Evolutionary conservation across 1,284 basidiomycete species (phyloP).

Genomic region (Abortiporus biennis): DNA sequence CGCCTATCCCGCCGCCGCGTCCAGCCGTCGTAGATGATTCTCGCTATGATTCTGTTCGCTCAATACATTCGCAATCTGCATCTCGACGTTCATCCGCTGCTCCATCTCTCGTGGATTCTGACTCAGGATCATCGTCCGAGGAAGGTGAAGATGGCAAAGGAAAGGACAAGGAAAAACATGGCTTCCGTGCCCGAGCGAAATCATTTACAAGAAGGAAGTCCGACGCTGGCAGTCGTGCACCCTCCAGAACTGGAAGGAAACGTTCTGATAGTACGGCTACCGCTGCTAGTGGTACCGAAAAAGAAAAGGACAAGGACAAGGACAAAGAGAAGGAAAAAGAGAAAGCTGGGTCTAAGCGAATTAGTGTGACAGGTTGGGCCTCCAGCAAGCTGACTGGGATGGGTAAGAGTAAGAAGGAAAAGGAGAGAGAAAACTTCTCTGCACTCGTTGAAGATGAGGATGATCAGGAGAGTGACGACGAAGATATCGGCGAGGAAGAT

Average conservation of each 20-base stretch:
- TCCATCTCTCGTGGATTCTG: not conserved
- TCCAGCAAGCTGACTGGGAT: conserved; percentile 44
- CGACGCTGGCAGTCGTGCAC: conserved; percentile 43
- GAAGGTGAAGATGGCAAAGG: conserved; percentile 4
- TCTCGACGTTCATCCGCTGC: not conserved
- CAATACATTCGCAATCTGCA: conserved; percentile 13
- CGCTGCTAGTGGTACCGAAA: conserved; percentile 22
- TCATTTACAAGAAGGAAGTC: conserved; percentile 33
- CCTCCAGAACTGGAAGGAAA: conserved; percentile 51
- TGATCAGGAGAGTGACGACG: conserved; percentile 22
- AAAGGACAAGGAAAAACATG: conserved; percentile 7
- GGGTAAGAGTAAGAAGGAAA: conserved; percentile 56
- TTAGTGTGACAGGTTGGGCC: conserved; percentile 61
- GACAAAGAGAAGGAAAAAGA: conserved; percentile 24
- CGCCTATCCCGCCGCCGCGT: conserved; percentile 9
- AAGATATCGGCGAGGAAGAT: conserved; percentile 28
- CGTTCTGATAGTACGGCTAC: conserved; percentile 50
- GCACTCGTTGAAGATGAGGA: conserved; percentile 15
- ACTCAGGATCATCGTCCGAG: conserved; percentile 5
- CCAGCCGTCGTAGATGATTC: conserved; percentile 9
- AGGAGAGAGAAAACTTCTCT: conserved; percentile 43
- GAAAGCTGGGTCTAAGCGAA: conserved; percentile 20
- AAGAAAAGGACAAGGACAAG: conserved; percentile 30
- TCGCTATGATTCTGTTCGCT: conserved; percentile 15
- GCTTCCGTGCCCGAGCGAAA: conserved; percentile 19